Base-by-base conservation (phyloP, 2,329 filamentous ascomycete genomes). In the Curvularia spicifera region DNA sequence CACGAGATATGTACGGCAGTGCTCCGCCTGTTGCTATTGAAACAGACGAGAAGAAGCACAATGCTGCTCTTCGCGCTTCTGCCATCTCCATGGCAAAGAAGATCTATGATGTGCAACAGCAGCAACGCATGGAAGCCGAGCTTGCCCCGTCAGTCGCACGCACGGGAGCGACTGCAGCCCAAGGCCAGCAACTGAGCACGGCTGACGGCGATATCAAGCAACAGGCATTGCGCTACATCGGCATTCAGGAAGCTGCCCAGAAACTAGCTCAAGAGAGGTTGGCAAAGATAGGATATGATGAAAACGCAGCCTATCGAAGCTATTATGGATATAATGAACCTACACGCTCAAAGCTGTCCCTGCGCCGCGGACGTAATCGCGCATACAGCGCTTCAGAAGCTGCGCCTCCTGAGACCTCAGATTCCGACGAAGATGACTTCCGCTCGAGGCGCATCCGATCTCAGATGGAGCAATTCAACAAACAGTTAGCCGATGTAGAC, bases 41-140 rank as follows among this genome's bases (percentile, higher is more conserved):
- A 70, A 79, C 87, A 0, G 89, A 95, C 40, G 92, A 97, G 69
- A 85, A 88, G 74, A 87, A 85, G 60, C 86, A 85, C 57, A 85
- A 88, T 44, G 89, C 92, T 65, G 87, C 88, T 4, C 80, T 96
- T 2, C 89, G 89, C 63, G 91, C 92, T 29, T 94, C 92, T 20
- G 92, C 93, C 2, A 81, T 97, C 3, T 91, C 90, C 10, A 96
- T 97, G 92, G 93, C 93, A 6, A 90, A 89, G 76, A 87, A 89
- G 66, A 94, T 97, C 87, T 97, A 93, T 72, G 85, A 82, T 10
- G 81, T 86, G 33, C 88, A 92, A 66, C 86, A 92, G 66, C 86
- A 91, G 61, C 85, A 84, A 60, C 83, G 83, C 59, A 80, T 84
- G 1, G 84, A 87, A 6, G 80, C 82, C 31, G 68, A 67, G 37